phyloP scores from a whole-genome alignment of 257 asterid species.

The Leptodermis oblonga region DNA sequence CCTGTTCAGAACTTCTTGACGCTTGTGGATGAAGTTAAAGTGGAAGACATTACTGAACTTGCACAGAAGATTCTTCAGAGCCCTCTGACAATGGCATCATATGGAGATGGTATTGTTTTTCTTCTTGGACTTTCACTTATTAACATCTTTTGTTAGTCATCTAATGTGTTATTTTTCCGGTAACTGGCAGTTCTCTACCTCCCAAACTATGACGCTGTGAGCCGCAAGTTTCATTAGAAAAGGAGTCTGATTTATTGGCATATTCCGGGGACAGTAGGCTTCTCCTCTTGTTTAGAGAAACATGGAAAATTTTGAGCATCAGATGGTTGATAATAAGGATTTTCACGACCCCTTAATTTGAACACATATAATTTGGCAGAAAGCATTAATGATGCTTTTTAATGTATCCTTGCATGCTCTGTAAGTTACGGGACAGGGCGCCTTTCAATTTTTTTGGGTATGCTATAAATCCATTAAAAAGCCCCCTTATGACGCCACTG shows the following conservation, averaged over 20 bases:
- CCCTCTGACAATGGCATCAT: conserved; percentile 92
- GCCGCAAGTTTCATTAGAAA: conserved; percentile 40
- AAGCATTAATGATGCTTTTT: conserved; percentile 17
- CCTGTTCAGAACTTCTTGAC: conserved; percentile 80
- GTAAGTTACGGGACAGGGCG: conserved; percentile 14
- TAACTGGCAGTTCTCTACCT: conserved; percentile 59
- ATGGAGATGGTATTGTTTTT: conserved; percentile 73
- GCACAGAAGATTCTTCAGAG: conserved; percentile 53
- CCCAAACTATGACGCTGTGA: conserved; percentile 68
- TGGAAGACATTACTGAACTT: conserved; percentile 45
- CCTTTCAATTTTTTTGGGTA: not conserved
- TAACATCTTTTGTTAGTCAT: not conserved
- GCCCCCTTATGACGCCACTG: not conserved
- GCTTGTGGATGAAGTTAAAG: conserved; percentile 52
- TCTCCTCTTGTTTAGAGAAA: conserved; percentile 7
- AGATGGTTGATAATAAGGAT: conserved; percentile 32
- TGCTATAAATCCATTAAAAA: not conserved
- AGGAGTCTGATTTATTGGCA: conserved; percentile 20
- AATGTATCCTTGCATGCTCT: conserved; percentile 11
- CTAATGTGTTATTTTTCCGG: not conserved
- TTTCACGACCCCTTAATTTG: conserved; percentile 14
- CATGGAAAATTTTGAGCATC: conserved; percentile 19
- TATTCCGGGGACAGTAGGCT: not conserved
- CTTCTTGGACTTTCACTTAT: not conserved
- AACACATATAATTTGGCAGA: conserved; percentile 18